Base-by-base conservation (phyloP, 2,329 filamentous ascomycete species). In the Pestalotiopsis sp. region DNA sequence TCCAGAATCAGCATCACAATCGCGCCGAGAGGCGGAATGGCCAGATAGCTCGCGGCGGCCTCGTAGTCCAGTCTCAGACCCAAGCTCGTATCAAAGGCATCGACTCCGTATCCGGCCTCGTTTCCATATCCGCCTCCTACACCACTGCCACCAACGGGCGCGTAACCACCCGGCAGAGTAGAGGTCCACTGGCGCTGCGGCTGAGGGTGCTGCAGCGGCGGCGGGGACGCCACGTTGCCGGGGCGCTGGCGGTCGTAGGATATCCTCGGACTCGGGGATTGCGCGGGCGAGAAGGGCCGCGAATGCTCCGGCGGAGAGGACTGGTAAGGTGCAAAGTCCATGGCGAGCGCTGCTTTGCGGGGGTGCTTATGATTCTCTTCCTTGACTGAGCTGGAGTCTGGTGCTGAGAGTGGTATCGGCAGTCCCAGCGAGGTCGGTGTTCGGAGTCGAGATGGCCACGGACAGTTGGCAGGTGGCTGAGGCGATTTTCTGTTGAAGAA, bases 251-350 rank as follows among this genome's bases (percentile, higher is more conserved):
- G 81, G 78, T 90, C 80, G 84, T 90, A 81, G 79, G 92, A 88
- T 72, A 85, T 80, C 72, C 83, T 88, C 25, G 88, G 87, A 36
- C 87, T 89, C 11, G 82, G 78, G 73, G 66, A 64, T 76, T 72
- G 82, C 81, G 67, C 79, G 82, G 94, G 93, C 23, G 93, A 97
- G 78, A 94, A 87, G 65, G 92, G 90, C 76, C 95, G 93, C 73
- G 90, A 89, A 74, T 92, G 87, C 83, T 98, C 95, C 11, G 96
- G 96, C 17, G 92, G 92, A 63, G 92, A 92, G 80, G 95, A 95
- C 84, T 98, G 96, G 83, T 98, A 99, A 49, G 96, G 96, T 60
- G 96, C 96, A 80, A 98, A 99, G 84, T 98, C 93, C 93, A 96
- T 96, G 25, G 23, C 36, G n/a, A 14, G 14, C 58, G 12, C 57